Base-by-base conservation (phyloP, 2,329 filamentous ascomycete genomes). In the Trichoderma brevicompactum region DNA sequence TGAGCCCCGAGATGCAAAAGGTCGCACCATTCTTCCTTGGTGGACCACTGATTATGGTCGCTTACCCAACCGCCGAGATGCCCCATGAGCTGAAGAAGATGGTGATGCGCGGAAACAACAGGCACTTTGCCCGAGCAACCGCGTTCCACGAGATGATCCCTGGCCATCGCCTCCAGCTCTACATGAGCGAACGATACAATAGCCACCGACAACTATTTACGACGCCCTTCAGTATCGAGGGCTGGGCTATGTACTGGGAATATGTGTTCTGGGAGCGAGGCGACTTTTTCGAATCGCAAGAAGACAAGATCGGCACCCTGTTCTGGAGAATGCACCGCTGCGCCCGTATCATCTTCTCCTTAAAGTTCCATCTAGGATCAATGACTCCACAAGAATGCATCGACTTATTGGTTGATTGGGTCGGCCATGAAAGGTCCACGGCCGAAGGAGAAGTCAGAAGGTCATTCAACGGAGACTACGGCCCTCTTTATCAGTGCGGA, bases 251-350 rank as follows among this genome's bases (percentile, higher is more conserved):
- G 68, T 88, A 88, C 71, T 87, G 85, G 85, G 86, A 88, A 74
- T 77, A 87, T 69, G 71, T 86, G 17, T 77, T 88, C 15, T 88
- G 84, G 84, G 74, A 83, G 48, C 78, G 82, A 34, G 79, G 79
- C 36, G 79, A 81, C 68, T 87, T 86, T 69, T 79, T 82, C 64
- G 75, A 76, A 4, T 77, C 78, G 0, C 78, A 85, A 0, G 81
- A 84, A 66, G 82, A 87, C 67, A 78, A 79, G 44, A 79, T 88
- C 23, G 85, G 85, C 0, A 84, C 86, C 68, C 74, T 88, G 7
- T 88, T 87, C 72, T 88, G 85, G 85, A 79, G 84, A 13, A 86
- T 88, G 81, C 85, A 88, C 71, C 82, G 86, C 34, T 87, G 85
- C 69, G 82, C 82, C 6, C 81, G 86, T 43, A 87, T 87, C 68